A percentile compares a stretch with the other conserved stretches of the same genome.
Evolutionary conservation across 176 grass and related monocot species (phyloP).

Genomic region (Secale cereale): DNA sequence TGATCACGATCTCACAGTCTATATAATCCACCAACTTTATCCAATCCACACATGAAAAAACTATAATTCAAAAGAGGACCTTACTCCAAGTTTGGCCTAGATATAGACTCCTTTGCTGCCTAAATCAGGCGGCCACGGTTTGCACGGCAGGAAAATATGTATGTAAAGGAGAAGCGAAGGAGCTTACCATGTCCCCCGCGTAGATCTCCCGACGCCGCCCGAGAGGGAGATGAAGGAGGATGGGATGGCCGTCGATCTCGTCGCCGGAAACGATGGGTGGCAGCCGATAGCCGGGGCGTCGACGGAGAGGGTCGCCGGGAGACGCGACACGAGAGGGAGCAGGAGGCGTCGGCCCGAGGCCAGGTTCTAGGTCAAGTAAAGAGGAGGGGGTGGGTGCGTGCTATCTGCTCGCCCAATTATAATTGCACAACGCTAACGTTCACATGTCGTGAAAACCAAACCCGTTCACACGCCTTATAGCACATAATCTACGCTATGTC

Average conservation of each 20-base stretch:
- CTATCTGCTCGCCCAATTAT: background rate
- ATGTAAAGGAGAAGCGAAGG: background rate
- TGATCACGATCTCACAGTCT: background rate
- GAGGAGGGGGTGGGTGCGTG: too few relatives aligned
- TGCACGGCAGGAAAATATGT: background rate
- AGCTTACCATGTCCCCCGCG: background rate
- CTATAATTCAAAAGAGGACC: background rate
- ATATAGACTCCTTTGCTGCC: background rate
- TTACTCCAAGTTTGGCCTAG: background rate
- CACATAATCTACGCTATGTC: too few relatives aligned
- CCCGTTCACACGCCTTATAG: too few relatives aligned
- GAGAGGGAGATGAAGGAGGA: background rate
- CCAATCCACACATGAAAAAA: background rate
- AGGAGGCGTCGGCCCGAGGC: background rate
- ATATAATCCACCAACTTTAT: background rate
- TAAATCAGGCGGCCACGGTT: background rate
- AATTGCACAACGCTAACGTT: too few relatives aligned
- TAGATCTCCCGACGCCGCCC: background rate
- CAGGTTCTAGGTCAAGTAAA: background rate
- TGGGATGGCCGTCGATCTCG: background rate
- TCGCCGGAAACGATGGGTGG: background rate
- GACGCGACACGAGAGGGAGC: background rate
- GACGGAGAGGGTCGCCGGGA: background rate
- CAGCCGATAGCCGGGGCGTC: background rate
- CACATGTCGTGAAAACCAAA: too few relatives aligned